A percentile compares a stretch with the other conserved stretches of the same genome.
Conservation (phyloP, 2,329 filamentous ascomycete species). For the Escovopsis sp. region DNA sequence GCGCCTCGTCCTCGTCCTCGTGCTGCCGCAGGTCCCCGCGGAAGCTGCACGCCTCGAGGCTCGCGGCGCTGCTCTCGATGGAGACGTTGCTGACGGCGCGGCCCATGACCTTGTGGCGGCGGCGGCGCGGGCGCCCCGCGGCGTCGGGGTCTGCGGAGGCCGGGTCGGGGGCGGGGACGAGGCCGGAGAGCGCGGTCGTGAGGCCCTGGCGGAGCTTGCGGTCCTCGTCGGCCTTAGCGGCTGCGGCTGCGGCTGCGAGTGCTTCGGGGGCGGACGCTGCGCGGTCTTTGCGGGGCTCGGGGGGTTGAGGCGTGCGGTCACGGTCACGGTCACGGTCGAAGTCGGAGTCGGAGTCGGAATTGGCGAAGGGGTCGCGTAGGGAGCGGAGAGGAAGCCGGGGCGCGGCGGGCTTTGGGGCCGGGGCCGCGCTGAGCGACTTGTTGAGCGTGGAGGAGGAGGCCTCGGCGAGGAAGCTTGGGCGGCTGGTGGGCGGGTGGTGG, state of each 20-base stretch:
- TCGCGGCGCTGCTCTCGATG: slow-evolving; percentile 30
- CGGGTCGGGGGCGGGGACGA: slow-evolving; percentile 19
- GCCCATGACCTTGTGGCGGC: slow-evolving; percentile 39
- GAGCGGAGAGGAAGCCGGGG: slow-evolving; percentile 8
- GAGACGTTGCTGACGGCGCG: slow-evolving; percentile 45
- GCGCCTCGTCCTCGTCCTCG: slow-evolving; percentile 12
- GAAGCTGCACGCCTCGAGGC: slow-evolving; percentile 8
- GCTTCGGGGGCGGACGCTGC: neutral
- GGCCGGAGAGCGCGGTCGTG: slow-evolving; percentile 26
- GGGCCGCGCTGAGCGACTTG: slow-evolving; percentile 20
- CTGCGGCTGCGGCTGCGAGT: neutral
- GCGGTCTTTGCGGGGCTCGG: slow-evolving; percentile 2
- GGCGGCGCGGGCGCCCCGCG: slow-evolving; percentile 19
- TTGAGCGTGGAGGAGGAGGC: slow-evolving; percentile 27
- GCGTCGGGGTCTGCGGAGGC: slow-evolving; percentile 1
- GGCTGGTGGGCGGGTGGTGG: too few species aligned
- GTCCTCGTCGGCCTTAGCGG: slow-evolving; percentile 19
- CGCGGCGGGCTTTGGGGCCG: slow-evolving; percentile 12
- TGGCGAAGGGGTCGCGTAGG: slow-evolving; percentile 25
- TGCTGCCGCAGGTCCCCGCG: slow-evolving; percentile 3
- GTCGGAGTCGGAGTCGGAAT: slow-evolving; percentile 4
- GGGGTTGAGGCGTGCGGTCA: slow-evolving; percentile 1
- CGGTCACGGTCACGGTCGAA: slow-evolving; percentile 1
- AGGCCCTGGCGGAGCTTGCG: slow-evolving; percentile 21
- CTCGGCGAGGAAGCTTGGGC: slow-evolving; percentile 17